Percentiles rank a stretch among this genome's conserved stretches.
phyloP scores from a whole-genome alignment of 345 rosid species.

The Hibiscus trionum region DNA sequence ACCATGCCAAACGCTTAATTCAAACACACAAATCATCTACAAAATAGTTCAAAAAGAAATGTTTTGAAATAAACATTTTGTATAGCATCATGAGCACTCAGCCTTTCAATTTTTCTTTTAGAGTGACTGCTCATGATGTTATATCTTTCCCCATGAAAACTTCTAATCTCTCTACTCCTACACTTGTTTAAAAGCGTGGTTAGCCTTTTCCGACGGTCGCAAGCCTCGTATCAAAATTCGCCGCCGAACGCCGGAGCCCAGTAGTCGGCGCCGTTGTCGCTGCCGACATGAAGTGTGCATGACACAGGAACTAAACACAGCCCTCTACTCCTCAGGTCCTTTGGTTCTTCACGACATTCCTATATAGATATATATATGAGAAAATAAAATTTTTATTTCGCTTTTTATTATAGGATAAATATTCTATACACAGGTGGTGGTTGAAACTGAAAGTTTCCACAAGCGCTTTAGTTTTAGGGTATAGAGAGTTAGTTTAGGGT shows the following conservation, averaged over 20 bases:
- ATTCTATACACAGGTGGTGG: no score
- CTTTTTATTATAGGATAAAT: not conserved
- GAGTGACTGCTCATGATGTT: slow-evolving; percentile 98
- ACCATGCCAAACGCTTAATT: no score
- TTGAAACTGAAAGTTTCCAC: no score
- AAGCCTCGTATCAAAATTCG: not conserved
- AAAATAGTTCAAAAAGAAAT: no score
- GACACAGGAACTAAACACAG: slow-evolving; percentile 89
- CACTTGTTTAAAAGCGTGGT: not conserved
- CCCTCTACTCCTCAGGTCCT: slow-evolving; percentile 85
- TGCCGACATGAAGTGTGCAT: slow-evolving; percentile 75
- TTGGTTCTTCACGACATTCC: slow-evolving; percentile 38
- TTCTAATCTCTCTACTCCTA: not conserved
- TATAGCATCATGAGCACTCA: slow-evolving; percentile 99
- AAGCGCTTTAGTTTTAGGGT: no score
- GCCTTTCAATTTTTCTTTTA: slow-evolving; percentile 58
- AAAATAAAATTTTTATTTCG: not conserved
- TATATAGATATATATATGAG: not conserved
- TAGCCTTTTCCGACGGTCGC: not conserved
- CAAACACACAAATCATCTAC: no score
- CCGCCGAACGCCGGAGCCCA: slow-evolving; percentile 68
- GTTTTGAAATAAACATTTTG: no score
- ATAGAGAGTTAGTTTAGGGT: no score
- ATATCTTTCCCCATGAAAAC: slow-evolving; percentile 33
- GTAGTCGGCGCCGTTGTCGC: slow-evolving; percentile 82